These are phyloP conservation scores for Debaryomyces prosopidis DNA, from an alignment of 805 yeast species.

Conservation along the genomic window DNA sequence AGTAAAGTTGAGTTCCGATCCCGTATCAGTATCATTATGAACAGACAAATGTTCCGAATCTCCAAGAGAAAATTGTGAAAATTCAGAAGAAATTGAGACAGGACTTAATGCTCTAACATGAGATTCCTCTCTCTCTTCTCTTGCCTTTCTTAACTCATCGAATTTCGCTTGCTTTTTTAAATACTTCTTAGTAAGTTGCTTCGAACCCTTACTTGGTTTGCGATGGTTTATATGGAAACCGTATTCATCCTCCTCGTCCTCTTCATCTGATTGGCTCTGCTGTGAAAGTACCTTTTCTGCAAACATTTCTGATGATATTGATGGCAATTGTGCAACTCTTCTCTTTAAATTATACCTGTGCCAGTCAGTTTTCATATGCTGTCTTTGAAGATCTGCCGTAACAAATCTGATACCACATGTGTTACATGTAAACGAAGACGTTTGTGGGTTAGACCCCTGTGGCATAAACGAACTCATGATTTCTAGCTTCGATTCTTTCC, in stretches of 20 bases:
- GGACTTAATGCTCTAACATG: constrained; percentile 47
- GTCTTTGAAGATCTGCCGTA: constrained; percentile 38
- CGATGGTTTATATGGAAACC: constrained; percentile 46
- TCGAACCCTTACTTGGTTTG: constrained; percentile 21
- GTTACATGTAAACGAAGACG: constrained; percentile 36
- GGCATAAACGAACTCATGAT: constrained; percentile 17
- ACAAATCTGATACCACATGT: constrained; percentile 41
- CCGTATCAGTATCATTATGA: constrained; percentile 42
- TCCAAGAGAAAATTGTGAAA: constrained; percentile 58
- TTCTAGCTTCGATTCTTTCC: neutral
- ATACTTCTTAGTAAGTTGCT: constrained; percentile 43
- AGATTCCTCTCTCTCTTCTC: constrained; percentile 14
- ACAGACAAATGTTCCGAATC: constrained; percentile 30
- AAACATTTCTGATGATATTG: constrained; percentile 66
- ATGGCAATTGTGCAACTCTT: constrained; percentile 58
- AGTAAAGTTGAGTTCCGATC: constrained; percentile 50
- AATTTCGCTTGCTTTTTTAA: constrained; percentile 23
- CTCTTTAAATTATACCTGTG: constrained; percentile 46
- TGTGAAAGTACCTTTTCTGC: constrained; percentile 60
- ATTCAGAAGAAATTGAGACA: constrained; percentile 51
- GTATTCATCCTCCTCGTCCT: constrained; percentile 50
- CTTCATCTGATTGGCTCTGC: constrained; percentile 18
- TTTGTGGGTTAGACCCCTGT: constrained; percentile 22
- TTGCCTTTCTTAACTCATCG: constrained; percentile 12
- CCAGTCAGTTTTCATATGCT: constrained; percentile 48